Conservation (phyloP, 352 stramenopile genomes). For the Phytopythium mirpurense region DNA sequence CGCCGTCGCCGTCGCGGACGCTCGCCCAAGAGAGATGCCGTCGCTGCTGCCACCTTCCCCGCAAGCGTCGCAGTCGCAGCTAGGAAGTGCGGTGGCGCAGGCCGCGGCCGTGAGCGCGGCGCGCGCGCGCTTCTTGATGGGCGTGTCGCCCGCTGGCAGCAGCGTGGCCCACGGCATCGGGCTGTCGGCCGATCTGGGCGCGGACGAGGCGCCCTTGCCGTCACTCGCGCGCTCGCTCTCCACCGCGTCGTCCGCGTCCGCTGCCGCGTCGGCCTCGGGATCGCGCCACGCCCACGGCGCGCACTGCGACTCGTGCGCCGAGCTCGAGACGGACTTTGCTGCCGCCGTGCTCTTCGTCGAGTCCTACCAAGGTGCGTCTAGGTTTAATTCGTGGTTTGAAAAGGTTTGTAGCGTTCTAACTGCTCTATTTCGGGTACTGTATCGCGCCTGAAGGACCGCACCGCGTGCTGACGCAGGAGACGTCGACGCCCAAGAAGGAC, state of each 20-base stretch:
- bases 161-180: constrained; percentile 2
- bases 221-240: constrained; percentile 24
- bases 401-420: constrained; percentile 3
- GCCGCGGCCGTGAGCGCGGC: constrained; percentile 32
- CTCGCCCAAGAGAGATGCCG: constrained; percentile 19
- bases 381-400: background rate
- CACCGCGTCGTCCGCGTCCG: constrained; percentile 22
- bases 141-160: constrained; percentile 11
- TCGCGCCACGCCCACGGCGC: constrained; percentile 16
- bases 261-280: constrained; percentile 7
- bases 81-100: constrained; percentile 42
- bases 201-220: constrained; percentile 11
- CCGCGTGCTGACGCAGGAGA: constrained; percentile 67
- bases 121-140: constrained; percentile 38
- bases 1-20: too few relatives aligned
- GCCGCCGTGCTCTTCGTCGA: constrained; percentile 76
- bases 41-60: constrained; percentile 26
- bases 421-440: background rate
- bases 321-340: constrained; percentile 70
- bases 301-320: constrained; percentile 38
- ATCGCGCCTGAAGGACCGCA: constrained; percentile 51
- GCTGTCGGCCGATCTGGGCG: constrained; percentile 23
- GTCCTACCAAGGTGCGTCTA: constrained; percentile 42
- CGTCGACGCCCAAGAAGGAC: constrained; percentile 68
- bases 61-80: constrained; percentile 10